Evolutionary conservation across 495 filamentous ascomycete genomes (phyloP).

Genomic region (Friedmanniomyces endolithicus): DNA sequence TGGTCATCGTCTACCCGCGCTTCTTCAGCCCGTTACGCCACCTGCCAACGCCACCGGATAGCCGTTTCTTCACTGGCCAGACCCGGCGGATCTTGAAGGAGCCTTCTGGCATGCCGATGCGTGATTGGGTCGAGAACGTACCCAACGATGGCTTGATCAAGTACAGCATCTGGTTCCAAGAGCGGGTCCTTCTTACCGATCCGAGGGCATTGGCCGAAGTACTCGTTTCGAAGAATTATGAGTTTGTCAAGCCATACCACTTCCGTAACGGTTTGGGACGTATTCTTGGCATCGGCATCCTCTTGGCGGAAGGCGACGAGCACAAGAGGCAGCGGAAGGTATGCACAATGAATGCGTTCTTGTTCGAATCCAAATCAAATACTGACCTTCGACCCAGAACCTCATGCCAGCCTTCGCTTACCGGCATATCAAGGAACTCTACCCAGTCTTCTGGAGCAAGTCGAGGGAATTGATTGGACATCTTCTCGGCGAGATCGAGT

Average conservation of each 20-base stretch:
- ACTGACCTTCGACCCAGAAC: constrained; percentile 24
- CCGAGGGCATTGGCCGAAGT: constrained; percentile 49
- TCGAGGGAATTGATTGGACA: constrained; percentile 32
- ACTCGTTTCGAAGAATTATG: constrained; percentile 57
- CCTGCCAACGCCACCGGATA: constrained; percentile 29
- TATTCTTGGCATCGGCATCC: constrained; percentile 60
- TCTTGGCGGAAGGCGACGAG: constrained; percentile 76
- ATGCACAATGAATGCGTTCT: no score
- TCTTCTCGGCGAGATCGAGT: constrained; percentile 30
- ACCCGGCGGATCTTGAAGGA: constrained; percentile 41
- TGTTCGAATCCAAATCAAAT: no score
- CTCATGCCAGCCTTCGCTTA: constrained; percentile 77
- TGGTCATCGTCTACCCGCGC: constrained; percentile 45
- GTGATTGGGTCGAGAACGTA: constrained; percentile 59
- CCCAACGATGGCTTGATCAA: constrained; percentile 83
- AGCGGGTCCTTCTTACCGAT: constrained; percentile 53
- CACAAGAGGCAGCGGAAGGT: constrained; percentile 65
- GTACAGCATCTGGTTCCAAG: constrained; percentile 58
- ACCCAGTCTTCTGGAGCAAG: constrained; percentile 74
- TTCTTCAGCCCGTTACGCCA: constrained; percentile 50
- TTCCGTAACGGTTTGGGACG: constrained; percentile 46
- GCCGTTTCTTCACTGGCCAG: constrained; percentile 42
- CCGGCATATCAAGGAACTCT: constrained; percentile 75
- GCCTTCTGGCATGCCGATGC: constrained; percentile 47
- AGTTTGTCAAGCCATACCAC: constrained; percentile 59